Evolutionary conservation across 1,284 basidiomycete genomes (phyloP), one percentile per base, ranked within the genome.

Genomic region (Cryptococcus jaspeensis): DNA sequence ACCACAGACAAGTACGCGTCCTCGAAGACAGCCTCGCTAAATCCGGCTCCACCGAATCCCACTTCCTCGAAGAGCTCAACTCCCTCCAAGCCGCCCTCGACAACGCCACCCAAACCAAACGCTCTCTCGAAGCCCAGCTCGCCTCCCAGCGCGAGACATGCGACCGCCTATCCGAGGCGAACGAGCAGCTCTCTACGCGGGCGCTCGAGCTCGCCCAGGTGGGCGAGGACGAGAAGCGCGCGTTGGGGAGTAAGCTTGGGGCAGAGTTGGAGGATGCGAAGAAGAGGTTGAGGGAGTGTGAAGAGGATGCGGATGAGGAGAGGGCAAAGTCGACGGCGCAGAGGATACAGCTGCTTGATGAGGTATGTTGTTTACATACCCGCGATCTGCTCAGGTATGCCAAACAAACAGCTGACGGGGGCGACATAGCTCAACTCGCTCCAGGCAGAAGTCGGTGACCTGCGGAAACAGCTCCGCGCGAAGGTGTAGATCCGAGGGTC

Each of bases 171-270:
- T 82, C 83, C 0, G 87, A 90, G 49, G 87, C 85, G 12, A 93
- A 93, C 75, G 84, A 87, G 57, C 77, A 81, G 2, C 82, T 93
- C 38, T 89, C 86, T 50, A 84, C 89, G 6, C 82, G 83, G 48
- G 83, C 87, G 7, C 79, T 92, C 5, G 78, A 83, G 6, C 82
- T 93, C 22, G 89, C 90, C 1, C 85, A 87, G 64, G 89, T 92
- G 63, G 87, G 84, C 1, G 87, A 76, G 52, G 51, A 60, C 15
- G 75, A 75, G 48, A 73, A 71, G 55, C 45, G 48, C 1, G 50
- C 55, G 0, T 46, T 76, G 41, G 58, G 62, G 42, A 56, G 44
- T 11, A 64, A 62, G 23, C 58, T 73, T 36, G 60, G 71, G 51
- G 54, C 47, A 4, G 73, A 78, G 61, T 57, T 78, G 18, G 71